Percentiles rank a stretch among this genome's conserved stretches.
Conservation (phyloP, 2,329 filamentous ascomycete species). For the Pestalotiopsis sp. region DNA sequence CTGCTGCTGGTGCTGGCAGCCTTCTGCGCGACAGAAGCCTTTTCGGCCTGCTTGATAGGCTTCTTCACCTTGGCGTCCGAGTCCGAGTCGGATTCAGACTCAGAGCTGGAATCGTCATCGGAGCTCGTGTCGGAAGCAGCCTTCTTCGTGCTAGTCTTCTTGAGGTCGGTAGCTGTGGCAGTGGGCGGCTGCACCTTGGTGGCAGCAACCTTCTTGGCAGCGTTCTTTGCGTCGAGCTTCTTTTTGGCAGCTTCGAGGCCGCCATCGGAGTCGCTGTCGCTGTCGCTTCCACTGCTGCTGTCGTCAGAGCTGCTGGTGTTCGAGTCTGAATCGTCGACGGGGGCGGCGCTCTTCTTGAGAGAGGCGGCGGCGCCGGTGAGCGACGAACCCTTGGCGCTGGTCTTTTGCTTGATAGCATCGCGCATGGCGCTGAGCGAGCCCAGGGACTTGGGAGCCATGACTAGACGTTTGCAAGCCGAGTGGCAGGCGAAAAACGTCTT, state of each 20-base stretch:
- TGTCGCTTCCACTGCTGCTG: slow-evolving; percentile 38
- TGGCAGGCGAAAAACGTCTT: background rate
- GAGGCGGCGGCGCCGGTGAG: slow-evolving; percentile 19
- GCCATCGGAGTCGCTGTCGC: slow-evolving; percentile 33
- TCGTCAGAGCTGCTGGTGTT: slow-evolving; percentile 17
- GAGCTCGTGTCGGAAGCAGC: slow-evolving; percentile 16
- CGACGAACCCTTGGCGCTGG: slow-evolving; percentile 21
- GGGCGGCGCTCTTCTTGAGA: slow-evolving; percentile 20
- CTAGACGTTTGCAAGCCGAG: background rate
- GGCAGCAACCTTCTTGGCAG: slow-evolving; percentile 32
- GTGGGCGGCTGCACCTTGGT: slow-evolving; percentile 24
- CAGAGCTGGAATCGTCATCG: slow-evolving; percentile 8
- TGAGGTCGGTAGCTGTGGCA: slow-evolving; percentile 19
- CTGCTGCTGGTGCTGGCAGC: slow-evolving; percentile 11
- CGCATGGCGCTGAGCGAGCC: slow-evolving; percentile 24
- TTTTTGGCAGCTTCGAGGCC: slow-evolving; percentile 34
- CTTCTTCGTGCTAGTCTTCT: slow-evolving; percentile 25
- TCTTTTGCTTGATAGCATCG: slow-evolving; percentile 26
- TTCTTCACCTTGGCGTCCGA: background rate
- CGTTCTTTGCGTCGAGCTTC: slow-evolving; percentile 34
- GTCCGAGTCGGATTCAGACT: slow-evolving; percentile 16
- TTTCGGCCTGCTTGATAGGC: background rate
- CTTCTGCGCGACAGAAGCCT: background rate
- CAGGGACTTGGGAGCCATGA: slow-evolving; percentile 18
- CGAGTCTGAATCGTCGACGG: slow-evolving; percentile 22